Conservation (phyloP, 176 grass and related monocot genomes). For the Stipa capillata region DNA sequence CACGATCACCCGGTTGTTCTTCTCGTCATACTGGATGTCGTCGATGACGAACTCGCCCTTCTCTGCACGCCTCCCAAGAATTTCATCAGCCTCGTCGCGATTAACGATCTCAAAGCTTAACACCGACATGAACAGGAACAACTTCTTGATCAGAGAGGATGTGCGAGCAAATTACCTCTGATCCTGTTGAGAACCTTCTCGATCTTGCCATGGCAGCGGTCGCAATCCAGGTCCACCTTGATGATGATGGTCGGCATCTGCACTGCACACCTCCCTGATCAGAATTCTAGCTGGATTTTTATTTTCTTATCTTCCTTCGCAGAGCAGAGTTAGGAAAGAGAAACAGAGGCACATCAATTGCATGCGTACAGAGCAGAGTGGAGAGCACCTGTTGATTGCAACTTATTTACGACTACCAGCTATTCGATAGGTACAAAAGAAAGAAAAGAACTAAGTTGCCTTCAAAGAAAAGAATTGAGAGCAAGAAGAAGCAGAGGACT, state of each 20-base stretch:
- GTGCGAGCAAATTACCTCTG: conserved; percentile 20
- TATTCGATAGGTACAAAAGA: not conserved
- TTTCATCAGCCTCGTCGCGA: not conserved
- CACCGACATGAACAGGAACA: no score
- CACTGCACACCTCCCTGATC: not conserved
- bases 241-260: conserved; percentile 66
- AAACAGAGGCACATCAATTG: not conserved
- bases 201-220: conserved; percentile 59
- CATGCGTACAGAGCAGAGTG: not conserved
- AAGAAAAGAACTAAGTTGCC: no score
- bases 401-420: not conserved
- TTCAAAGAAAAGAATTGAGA: not conserved
- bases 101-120: not conserved
- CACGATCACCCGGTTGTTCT: conserved; percentile 64
- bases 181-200: conserved; percentile 56
- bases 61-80: conserved; percentile 21
- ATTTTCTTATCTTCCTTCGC: not conserved
- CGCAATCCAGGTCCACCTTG: conserved; percentile 70
- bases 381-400: not conserved
- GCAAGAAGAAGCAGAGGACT: not conserved
- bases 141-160: no score
- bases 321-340: not conserved
- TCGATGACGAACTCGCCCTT: conserved; percentile 58
- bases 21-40: conserved; percentile 61
- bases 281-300: not conserved